Percentiles rank a stretch among this genome's conserved stretches.
These are phyloP conservation scores for Pseudogymnoascus pannorum DNA, from an alignment of 2,329 filamentous ascomycete species.

Conservation along the genomic window DNA sequence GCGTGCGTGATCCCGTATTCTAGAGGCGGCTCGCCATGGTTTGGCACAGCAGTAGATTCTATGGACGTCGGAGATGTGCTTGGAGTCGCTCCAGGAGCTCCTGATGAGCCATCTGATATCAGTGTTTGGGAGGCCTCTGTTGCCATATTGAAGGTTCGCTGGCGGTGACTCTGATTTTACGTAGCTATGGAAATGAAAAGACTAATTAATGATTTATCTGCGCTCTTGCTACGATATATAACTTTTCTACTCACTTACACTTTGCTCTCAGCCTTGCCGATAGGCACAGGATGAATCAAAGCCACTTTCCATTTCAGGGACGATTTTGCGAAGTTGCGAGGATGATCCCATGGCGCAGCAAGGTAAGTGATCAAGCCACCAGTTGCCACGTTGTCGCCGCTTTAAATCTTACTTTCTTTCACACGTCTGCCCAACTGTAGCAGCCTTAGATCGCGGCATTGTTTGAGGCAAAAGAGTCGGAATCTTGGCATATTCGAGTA, in stretches of 20 bases:
- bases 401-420: background rate
- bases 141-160: background rate
- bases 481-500: background rate
- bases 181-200: background rate
- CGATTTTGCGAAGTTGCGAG: background rate
- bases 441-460: background rate
- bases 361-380: background rate
- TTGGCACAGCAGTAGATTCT: background rate
- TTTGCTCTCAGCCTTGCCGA: background rate
- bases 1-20: background rate
- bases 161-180: background rate
- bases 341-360: background rate
- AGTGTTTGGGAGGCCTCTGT: background rate
- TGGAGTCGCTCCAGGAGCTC: background rate
- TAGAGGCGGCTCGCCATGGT: background rate
- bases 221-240: background rate
- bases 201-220: background rate
- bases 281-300: background rate
- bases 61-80: background rate
- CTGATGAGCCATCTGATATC: background rate
- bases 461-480: background rate
- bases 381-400: background rate
- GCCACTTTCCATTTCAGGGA: background rate
- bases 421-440: background rate
- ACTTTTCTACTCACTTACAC: background rate